Conservation (phyloP, 78 protist species). For the Dictyostelium capitatum region DNA sequence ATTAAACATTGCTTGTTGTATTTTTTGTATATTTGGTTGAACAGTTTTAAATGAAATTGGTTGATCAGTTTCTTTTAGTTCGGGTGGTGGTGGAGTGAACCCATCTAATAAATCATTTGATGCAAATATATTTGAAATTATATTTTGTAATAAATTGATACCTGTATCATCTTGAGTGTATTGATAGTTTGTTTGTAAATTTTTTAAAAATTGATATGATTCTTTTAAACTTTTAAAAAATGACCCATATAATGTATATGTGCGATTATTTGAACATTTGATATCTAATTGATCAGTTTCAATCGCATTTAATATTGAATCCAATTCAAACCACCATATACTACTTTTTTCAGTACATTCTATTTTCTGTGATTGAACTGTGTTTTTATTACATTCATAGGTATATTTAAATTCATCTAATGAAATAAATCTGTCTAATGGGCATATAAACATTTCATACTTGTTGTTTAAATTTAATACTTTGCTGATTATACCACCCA, state of each 20-base stretch:
- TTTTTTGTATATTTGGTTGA: not conserved
- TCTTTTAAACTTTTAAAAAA: not conserved
- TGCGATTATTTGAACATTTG: not conserved
- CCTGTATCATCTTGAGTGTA: too few species aligned
- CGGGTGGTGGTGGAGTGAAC: too few species aligned
- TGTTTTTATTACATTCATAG: not conserved
- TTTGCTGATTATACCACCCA: not conserved
- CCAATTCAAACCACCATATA: conserved; percentile 1
- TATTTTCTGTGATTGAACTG: not conserved
- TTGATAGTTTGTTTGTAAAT: not conserved
- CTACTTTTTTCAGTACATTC: not conserved
- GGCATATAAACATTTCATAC: conserved; percentile 20
- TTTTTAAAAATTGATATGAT: not conserved
- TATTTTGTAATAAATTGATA: too few species aligned
- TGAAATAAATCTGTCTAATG: not conserved
- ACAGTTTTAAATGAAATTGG: not conserved
- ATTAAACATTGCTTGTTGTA: not conserved
- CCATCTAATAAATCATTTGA: too few species aligned
- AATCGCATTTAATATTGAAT: not conserved
- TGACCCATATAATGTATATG: not conserved
- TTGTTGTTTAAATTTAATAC: not conserved
- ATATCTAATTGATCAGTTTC: not conserved
- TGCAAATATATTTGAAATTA: too few species aligned
- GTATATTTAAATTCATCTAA: not conserved
- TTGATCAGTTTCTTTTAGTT: too few species aligned